phyloP scores from a whole-genome alignment of 2,329 filamentous ascomycete species.

The Nannizzia gypsea region DNA sequence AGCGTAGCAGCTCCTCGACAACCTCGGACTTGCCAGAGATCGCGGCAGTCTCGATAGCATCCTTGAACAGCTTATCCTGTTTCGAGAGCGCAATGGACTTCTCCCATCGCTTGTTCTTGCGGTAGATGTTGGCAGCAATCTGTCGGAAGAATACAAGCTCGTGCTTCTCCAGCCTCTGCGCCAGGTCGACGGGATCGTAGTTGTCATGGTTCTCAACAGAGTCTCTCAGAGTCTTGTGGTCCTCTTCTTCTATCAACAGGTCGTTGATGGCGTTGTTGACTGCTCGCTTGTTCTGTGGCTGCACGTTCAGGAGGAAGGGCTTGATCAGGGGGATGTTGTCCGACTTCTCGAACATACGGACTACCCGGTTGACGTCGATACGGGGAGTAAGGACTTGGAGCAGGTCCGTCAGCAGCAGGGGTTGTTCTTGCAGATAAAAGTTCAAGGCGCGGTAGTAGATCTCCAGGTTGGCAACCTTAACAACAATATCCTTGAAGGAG shows the following conservation, averaged over 20 bases:
- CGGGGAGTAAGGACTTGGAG: slow-evolving; percentile 82
- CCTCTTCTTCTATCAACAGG: slow-evolving; percentile 93
- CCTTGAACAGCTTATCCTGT: slow-evolving; percentile 99
- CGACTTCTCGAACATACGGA: slow-evolving; percentile 96
- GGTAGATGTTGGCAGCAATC: slow-evolving; percentile 95
- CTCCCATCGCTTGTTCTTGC: slow-evolving; percentile 99
- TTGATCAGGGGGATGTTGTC: slow-evolving; percentile 98
- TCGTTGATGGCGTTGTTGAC: slow-evolving; percentile 99
- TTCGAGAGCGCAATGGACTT: slow-evolving; percentile 96
- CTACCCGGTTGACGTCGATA: slow-evolving; percentile 97
- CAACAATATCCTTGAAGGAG: slow-evolving; percentile 96
- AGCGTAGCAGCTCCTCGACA: slow-evolving; percentile 89
- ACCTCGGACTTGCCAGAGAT: slow-evolving; percentile 83
- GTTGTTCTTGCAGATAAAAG: slow-evolving; percentile 96
- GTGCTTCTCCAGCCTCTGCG: slow-evolving; percentile 87
- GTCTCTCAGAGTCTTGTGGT: slow-evolving; percentile 96
- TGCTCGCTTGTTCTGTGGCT: slow-evolving; percentile 92
- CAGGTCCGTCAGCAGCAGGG: slow-evolving; percentile 87
- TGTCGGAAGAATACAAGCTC: slow-evolving; percentile 98
- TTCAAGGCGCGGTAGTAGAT: slow-evolving; percentile 97
- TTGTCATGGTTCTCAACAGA: slow-evolving; percentile 99
- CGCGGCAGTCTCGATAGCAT: slow-evolving; percentile 94
- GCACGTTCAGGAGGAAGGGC: slow-evolving; percentile 93
- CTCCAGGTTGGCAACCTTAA: slow-evolving; percentile 96
- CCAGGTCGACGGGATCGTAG: slow-evolving; percentile 89